A percentile compares a stretch with the other conserved stretches of the same genome.
Evolutionary conservation across 306 rosid genomes (phyloP).

Genomic region (Aeschynomene evenia): DNA sequence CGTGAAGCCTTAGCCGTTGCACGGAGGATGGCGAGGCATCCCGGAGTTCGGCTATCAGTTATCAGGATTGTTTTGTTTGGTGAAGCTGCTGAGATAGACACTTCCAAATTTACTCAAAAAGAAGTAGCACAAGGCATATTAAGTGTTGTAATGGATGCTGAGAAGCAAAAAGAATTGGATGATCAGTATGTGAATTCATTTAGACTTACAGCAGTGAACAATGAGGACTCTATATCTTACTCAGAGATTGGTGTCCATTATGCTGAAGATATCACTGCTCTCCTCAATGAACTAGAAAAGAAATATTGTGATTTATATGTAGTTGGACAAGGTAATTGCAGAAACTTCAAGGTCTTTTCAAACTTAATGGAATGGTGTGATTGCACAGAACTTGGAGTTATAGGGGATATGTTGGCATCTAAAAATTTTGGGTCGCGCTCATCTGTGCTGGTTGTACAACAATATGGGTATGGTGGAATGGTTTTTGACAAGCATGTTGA

Average conservation of each 20-base stretch:
- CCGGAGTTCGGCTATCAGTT: constrained; percentile 37
- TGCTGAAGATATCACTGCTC: constrained; percentile 35
- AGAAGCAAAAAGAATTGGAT: constrained; percentile 40
- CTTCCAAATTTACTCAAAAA: background rate
- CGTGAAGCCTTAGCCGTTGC: constrained; percentile 61
- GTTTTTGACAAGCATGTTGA: too few species aligned
- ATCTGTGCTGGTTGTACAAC: constrained; percentile 53
- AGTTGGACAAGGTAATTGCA: constrained; percentile 51
- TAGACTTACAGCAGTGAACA: constrained; percentile 22
- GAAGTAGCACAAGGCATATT: constrained; percentile 8
- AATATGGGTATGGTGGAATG: constrained; percentile 45
- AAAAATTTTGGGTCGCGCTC: constrained; percentile 32
- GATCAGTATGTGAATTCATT: constrained; percentile 42
- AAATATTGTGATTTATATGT: constrained; percentile 38
- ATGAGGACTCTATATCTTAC: constrained; percentile 32
- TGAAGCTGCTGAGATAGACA: constrained; percentile 26
- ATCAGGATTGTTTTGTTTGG: constrained; percentile 34
- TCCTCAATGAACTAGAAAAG: constrained; percentile 33
- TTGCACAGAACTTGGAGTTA: constrained; percentile 47
- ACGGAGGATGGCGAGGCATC: constrained; percentile 50
- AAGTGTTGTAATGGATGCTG: background rate
- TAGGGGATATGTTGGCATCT: constrained; percentile 54
- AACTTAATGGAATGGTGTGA: constrained; percentile 50
- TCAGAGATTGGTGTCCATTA: constrained; percentile 34
- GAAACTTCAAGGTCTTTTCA: constrained; percentile 8